Conservation (phyloP, 768 basidiomycete species). For the Hygrophoropsis aurantiaca region DNA sequence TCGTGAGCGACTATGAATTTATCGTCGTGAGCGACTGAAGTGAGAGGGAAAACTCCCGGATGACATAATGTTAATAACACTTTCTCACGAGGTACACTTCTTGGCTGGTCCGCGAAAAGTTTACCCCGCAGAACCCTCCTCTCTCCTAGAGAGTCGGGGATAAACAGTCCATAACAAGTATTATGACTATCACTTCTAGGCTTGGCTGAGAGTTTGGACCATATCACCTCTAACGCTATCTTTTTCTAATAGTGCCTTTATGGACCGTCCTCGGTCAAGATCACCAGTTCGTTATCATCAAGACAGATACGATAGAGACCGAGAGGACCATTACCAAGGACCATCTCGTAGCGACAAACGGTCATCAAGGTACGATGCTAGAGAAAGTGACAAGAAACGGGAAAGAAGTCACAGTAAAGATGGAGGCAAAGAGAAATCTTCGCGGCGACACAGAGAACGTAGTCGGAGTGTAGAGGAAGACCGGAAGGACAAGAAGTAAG, state of each 20-base stretch:
- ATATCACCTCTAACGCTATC: too few species aligned
- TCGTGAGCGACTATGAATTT: too few species aligned
- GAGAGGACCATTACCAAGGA: conserved; percentile 30
- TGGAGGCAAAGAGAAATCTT: conserved; percentile 33
- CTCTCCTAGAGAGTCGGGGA: too few species aligned
- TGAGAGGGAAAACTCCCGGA: too few species aligned
- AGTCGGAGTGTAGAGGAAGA: conserved; percentile 24
- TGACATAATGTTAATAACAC: too few species aligned
- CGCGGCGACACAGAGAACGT: conserved; percentile 21
- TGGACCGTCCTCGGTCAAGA: conserved; percentile 48
- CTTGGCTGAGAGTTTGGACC: too few species aligned
- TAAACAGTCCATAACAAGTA: too few species aligned
- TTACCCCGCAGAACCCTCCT: too few species aligned
- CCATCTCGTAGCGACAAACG: conserved; percentile 35
- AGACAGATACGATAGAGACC: conserved; percentile 20
- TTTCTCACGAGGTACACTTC: too few species aligned
- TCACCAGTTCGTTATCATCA: conserved; percentile 52
- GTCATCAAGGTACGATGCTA: conserved; percentile 30
- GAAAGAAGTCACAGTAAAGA: conserved; percentile 31
- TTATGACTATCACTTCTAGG: too few species aligned
- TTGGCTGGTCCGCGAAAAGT: too few species aligned
- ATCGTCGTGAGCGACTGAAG: too few species aligned
- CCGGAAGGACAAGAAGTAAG: conserved; percentile 50
- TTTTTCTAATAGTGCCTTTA: conserved; percentile 14
- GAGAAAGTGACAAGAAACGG: conserved; percentile 28